phyloP scores from a whole-genome alignment of 257 asterid genomes.

The Datura wrightii region DNA sequence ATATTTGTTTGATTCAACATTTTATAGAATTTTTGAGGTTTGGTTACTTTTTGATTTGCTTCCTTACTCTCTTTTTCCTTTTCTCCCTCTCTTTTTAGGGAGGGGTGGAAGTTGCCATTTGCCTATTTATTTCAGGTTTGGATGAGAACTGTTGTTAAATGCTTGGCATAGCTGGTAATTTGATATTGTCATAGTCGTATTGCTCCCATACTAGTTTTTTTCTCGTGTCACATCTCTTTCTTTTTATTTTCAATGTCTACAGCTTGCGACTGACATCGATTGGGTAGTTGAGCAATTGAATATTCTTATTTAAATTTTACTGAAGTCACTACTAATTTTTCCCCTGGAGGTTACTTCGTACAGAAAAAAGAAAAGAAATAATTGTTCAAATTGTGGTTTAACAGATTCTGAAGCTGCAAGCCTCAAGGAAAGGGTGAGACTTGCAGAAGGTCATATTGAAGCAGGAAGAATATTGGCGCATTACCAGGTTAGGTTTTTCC shows the following conservation, averaged over 20 bases:
- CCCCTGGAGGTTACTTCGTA: background rate
- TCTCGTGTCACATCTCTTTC: background rate
- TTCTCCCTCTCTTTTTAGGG: constrained; percentile 9
- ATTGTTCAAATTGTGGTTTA: constrained; percentile 27
- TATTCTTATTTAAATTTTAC: background rate
- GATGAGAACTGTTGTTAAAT: background rate
- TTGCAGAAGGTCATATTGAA: constrained; percentile 91
- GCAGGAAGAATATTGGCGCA: constrained; percentile 84
- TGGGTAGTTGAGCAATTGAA: background rate
- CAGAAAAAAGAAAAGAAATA: background rate
- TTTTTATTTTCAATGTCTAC: constrained; percentile 16
- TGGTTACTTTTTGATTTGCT: background rate
- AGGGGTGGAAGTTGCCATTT: constrained; percentile 27
- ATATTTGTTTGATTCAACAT: background rate
- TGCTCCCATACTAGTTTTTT: constrained; percentile 19
- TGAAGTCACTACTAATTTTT: constrained; percentile 10
- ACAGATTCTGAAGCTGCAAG: constrained; percentile 62
- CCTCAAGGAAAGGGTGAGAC: constrained; percentile 66
- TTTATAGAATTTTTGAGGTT: background rate
- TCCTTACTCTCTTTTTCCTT: constrained; percentile 13
- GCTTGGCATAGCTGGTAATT: background rate
- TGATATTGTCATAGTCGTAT: background rate
- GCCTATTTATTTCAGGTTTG: background rate
- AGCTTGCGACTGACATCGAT: background rate
- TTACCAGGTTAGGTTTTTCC: constrained; percentile 68